Conservation (phyloP, 306 rosid genomes). For the Glycine soja region DNA sequence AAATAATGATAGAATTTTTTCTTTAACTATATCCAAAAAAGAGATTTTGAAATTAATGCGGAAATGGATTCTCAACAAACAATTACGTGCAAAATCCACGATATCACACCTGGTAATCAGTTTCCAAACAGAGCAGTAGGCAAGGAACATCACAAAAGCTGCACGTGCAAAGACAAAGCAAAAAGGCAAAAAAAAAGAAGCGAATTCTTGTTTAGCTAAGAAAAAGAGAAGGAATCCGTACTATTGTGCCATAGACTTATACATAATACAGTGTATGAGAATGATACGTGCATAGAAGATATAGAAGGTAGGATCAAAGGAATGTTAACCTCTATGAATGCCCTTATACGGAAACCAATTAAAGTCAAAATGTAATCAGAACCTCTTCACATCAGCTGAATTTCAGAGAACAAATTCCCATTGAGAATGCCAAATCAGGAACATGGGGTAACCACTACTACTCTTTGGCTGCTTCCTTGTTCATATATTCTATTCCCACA, state of each 20-base stretch:
- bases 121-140: background rate
- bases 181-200: background rate
- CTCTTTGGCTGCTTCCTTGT: background rate
- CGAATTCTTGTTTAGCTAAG: conserved; percentile 4
- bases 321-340: background rate
- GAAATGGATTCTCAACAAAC: background rate
- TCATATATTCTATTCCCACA: conserved; percentile 47
- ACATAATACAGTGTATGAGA: background rate
- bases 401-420: conserved; percentile 38
- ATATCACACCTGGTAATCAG: background rate
- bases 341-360: background rate
- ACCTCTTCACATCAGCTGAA: background rate
- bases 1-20: no score
- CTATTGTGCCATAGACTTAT: conserved; percentile 1
- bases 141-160: background rate
- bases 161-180: background rate
- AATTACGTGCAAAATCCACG: background rate
- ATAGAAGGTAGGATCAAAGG: background rate
- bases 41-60: no score
- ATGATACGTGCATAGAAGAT: background rate
- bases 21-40: no score
- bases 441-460: conserved; percentile 16
- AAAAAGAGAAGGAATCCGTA: background rate
- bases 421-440: conserved; percentile 30
- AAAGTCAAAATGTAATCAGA: conserved; percentile 38